A percentile compares a stretch with the other conserved stretches of the same genome.
These are phyloP conservation scores for Aspergillus campestris DNA, from an alignment of 495 filamentous ascomycete species.

Conservation along the genomic window DNA sequence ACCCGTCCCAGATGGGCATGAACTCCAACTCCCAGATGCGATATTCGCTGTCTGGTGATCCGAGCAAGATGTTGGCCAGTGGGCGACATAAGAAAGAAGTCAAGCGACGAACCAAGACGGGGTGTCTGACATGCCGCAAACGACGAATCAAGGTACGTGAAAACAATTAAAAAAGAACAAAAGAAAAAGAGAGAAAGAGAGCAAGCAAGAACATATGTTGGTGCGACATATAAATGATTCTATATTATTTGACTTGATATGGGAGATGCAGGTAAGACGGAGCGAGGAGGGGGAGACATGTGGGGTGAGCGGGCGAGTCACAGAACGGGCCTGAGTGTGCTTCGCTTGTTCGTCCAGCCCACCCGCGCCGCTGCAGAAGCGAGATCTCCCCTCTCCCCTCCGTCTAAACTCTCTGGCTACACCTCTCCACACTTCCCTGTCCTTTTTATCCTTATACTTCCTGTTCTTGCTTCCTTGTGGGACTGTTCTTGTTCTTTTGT, in stretches of 20 bases:
- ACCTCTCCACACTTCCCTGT: background rate
- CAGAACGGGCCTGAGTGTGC: slow-evolving; percentile 17
- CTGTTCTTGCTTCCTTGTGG: slow-evolving; percentile 17
- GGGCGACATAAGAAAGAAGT: slow-evolving; percentile 97
- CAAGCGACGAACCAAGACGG: slow-evolving; percentile 95
- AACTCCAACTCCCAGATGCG: slow-evolving; percentile 33
- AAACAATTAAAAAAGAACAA: slow-evolving; percentile 3
- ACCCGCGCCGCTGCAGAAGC: slow-evolving; percentile 19
- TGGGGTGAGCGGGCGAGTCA: slow-evolving; percentile 8
- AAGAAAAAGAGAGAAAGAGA: background rate
- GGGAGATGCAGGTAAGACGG: background rate
- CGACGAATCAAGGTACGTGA: slow-evolving; percentile 91
- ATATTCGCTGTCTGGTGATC: slow-evolving; percentile 32
- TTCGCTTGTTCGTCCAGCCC: slow-evolving; percentile 40
- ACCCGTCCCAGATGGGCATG: slow-evolving; percentile 33
- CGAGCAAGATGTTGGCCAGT: slow-evolving; percentile 61
- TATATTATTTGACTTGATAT: too few relatives aligned
- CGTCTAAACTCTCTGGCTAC: slow-evolving; percentile 8
- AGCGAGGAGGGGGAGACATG: slow-evolving; percentile 5
- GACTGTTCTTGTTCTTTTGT: slow-evolving; percentile 8
- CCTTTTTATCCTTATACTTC: slow-evolving; percentile 4
- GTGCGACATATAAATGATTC: too few relatives aligned
- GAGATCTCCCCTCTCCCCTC: slow-evolving; percentile 11
- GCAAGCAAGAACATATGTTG: too few relatives aligned
- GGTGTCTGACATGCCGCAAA: slow-evolving; percentile 94